Conservation (phyloP, 129 eudicot species). For the Tanacetum coccineum region DNA sequence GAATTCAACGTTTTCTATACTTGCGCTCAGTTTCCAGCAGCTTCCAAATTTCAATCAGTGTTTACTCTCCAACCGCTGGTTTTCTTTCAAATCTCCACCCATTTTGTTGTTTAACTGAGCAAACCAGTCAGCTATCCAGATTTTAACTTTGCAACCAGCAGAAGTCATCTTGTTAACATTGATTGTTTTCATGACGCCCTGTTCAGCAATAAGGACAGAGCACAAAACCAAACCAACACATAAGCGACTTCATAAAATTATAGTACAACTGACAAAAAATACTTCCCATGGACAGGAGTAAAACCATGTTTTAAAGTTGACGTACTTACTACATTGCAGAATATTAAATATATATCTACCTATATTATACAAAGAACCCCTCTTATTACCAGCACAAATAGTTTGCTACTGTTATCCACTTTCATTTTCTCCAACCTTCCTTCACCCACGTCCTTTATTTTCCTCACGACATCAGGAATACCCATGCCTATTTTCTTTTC, state of each 20-base stretch:
- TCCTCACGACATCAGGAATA: no score
- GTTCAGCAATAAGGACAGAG: slow-evolving; percentile 21
- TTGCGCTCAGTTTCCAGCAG: slow-evolving; percentile 79
- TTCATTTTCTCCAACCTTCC: no score
- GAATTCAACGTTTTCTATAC: slow-evolving; percentile 69
- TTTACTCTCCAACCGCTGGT: slow-evolving; percentile 67
- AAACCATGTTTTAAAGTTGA: no score
- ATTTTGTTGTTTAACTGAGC: slow-evolving; percentile 81
- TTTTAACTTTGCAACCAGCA: slow-evolving; percentile 88
- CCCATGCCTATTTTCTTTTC: no score
- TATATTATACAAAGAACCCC: no score
- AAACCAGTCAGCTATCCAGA: slow-evolving; percentile 98
- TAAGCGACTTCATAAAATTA: slow-evolving; percentile 3
- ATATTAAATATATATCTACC: no score
- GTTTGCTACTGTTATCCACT: no score
- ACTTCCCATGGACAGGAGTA: not conserved
- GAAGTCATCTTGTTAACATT: slow-evolving; percentile 85
- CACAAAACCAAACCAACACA: not conserved
- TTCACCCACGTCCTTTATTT: no score
- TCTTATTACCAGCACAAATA: no score
- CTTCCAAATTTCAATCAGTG: slow-evolving; percentile 89
- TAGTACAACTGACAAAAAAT: not conserved
- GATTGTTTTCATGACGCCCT: slow-evolving; percentile 92
- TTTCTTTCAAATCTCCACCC: slow-evolving; percentile 81
- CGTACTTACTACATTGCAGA: no score